Evolutionary conservation across 2,329 filamentous ascomycete species (phyloP).

Genomic region (Penicillium sp.): DNA sequence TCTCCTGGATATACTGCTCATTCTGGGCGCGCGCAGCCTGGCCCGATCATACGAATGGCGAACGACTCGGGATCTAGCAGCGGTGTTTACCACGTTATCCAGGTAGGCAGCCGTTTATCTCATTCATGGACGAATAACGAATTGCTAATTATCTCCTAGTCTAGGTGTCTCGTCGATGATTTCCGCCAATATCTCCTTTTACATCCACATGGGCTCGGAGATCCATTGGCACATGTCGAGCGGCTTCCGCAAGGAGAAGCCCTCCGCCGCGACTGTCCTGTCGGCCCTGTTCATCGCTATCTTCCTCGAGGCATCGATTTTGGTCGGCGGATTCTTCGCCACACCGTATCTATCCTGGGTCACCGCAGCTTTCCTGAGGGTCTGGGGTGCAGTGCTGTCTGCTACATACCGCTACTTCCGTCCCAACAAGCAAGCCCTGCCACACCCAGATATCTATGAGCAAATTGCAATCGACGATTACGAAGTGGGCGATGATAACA

Average conservation of each 20-base stretch:
- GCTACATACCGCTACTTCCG: slow-evolving; percentile 1
- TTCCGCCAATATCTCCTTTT: slow-evolving; percentile 23
- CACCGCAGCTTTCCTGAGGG: slow-evolving; percentile 7
- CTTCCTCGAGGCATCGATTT: slow-evolving; percentile 9
- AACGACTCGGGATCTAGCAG: slow-evolving; percentile 4
- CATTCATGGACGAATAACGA: background rate
- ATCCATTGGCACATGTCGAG: slow-evolving; percentile 24
- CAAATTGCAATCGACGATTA: slow-evolving; percentile 19
- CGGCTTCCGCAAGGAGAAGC: slow-evolving; percentile 12
- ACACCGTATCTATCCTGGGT: slow-evolving; percentile 13
- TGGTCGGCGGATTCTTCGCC: slow-evolving; percentile 12
- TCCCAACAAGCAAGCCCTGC: slow-evolving; percentile 1
- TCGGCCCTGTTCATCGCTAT: slow-evolving; percentile 15
- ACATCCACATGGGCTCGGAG: slow-evolving; percentile 19
- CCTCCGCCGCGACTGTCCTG: slow-evolving; percentile 11
- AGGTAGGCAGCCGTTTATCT: background rate
- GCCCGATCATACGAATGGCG: slow-evolving; percentile 12
- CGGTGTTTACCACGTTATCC: slow-evolving; percentile 2
- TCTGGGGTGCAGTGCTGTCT: slow-evolving; percentile 10
- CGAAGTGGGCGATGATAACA: slow-evolving; percentile 11
- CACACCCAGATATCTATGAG: slow-evolving; percentile 19
- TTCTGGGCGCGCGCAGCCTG: slow-evolving; percentile 12
- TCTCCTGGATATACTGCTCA: slow-evolving; percentile 11
- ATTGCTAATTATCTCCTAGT: slow-evolving; percentile 8
- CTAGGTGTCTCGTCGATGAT: slow-evolving; percentile 15